Evolutionary conservation across 208 protist species (phyloP).

Genomic region (Crithidia brevicula): DNA sequence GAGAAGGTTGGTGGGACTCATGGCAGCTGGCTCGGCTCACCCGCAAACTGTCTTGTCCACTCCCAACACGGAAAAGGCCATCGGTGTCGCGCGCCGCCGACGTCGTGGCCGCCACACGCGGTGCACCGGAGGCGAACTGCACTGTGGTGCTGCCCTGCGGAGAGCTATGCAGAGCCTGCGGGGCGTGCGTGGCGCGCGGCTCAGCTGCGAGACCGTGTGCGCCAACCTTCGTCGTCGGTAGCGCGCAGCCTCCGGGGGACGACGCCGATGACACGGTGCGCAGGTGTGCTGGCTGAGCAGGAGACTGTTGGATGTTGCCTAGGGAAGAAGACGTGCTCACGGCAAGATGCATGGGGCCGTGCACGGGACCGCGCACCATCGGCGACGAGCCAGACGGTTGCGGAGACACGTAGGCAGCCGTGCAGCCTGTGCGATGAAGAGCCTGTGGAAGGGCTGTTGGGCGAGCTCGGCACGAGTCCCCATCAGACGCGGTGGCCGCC

Average conservation of each 20-base stretch:
- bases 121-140: conserved; percentile 1
- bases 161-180: not conserved
- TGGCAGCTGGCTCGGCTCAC: not conserved
- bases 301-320: conserved; percentile 5
- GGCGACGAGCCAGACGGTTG: conserved; percentile 3
- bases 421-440: not conserved
- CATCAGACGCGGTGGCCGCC: conserved; percentile 10
- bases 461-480: conserved; percentile 1
- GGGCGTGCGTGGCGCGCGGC: not conserved
- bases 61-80: not conserved
- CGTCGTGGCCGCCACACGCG: not conserved
- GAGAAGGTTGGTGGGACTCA: not conserved
- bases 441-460: not conserved
- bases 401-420: conserved; percentile 13
- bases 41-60: not conserved
- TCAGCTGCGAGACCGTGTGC: not conserved
- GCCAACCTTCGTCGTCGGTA: not conserved
- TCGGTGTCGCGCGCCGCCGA: not conserved
- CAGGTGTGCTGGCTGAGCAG: not conserved
- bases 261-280: conserved; percentile 1
- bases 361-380: not conserved
- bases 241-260: not conserved
- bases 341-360: not conserved
- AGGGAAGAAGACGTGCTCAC: conserved; percentile 9
- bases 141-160: conserved; percentile 1